Evolutionary conservation across 202 grass and related monocot species (phyloP).

Genomic region (Brachypodium distachyon): DNA sequence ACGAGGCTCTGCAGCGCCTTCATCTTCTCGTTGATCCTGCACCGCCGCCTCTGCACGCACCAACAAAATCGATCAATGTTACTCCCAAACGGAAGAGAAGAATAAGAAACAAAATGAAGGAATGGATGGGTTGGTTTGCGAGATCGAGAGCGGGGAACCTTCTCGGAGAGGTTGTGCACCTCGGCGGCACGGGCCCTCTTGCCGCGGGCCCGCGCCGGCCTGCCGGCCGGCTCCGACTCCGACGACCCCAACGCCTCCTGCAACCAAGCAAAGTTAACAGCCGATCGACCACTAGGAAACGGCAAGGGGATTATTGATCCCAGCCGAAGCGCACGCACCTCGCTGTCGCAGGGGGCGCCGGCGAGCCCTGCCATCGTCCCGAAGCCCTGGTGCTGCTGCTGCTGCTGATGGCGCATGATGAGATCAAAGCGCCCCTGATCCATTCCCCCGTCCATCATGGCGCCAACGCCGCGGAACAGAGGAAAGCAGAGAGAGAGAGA

Average conservation of each 20-base stretch:
- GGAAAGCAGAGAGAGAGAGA: not conserved
- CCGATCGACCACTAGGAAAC: not conserved
- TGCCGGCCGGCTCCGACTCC: conserved; percentile 36
- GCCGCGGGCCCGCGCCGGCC: conserved; percentile 43
- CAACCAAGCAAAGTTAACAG: not conserved
- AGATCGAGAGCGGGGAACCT: conserved; percentile 19
- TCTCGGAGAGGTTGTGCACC: conserved; percentile 93
- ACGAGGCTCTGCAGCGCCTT: conserved; percentile 80
- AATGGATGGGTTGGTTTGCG: not conserved
- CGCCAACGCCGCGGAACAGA: not conserved
- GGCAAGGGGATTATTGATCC: not conserved
- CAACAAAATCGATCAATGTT: not conserved
- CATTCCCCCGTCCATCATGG: conserved; percentile 6
- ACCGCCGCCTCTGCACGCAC: conserved; percentile 56
- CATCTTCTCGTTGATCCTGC: conserved; percentile 98
- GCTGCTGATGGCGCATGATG: conserved; percentile 17
- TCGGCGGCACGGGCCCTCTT: conserved; percentile 85
- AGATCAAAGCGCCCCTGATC: conserved; percentile 14
- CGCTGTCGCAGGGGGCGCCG: conserved; percentile 19
- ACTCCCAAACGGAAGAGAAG: no score
- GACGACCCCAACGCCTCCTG: conserved; percentile 63
- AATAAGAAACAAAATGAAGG: not conserved
- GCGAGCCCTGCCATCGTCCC: not conserved
- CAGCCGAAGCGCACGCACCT: conserved; percentile 28
- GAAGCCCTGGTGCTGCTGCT: conserved; percentile 10